Base-by-base conservation (phyloP, 2,329 filamentous ascomycete genomes). In the Epicoccum nigrum region DNA sequence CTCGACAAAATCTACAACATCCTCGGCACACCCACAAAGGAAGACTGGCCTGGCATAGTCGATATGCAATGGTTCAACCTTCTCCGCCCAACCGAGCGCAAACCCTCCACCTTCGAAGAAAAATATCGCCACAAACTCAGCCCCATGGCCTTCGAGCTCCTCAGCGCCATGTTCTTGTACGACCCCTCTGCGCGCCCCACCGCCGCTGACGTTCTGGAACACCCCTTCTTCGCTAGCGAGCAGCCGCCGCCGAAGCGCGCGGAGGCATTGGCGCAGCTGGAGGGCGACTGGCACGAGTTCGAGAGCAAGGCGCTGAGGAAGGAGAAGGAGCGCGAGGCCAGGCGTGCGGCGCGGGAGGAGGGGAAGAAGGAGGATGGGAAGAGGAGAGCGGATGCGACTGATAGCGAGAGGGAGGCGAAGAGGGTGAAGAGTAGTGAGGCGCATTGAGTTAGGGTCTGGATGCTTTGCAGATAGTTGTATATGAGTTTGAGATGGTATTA, bases 221-320 rank as follows among this genome's bases (percentile, higher is more conserved):
- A 99, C 72, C 81, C 87, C 1, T 99, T 99, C 76, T 99, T 99
- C 69, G 86, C 83, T 4, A 81, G 81, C 30, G 94, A 99, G 74
- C 86, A 90, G 61, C 93, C 94, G 15, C 74, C 79, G 47, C 81
- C 92, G 17, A 83, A 83, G 65, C 90, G 95, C 67, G 90, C 92
- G 32, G 79, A 87, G 58, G 92, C 96, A 86, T 82, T 99, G 41
- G 86, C 87, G 53, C 79, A 86, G 40, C 82, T 99, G 23, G 85
- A 94, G 63, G 94, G 94, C 17, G 94, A 99, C 65, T 99, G 94
- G 94, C 94, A 99, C 70, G 94, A 99, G 71, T 96, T 97, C 66
- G 94, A 99, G 76, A 96, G 91, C 48, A 99, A 99, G 76, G 92
- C 92, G 13, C 80, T 96, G 20, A 83, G 94, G 25, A 94, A 94